These are phyloP conservation scores for Ilyonectria destructans DNA, from an alignment of 2,329 filamentous ascomycete genomes.

Conservation along the genomic window DNA sequence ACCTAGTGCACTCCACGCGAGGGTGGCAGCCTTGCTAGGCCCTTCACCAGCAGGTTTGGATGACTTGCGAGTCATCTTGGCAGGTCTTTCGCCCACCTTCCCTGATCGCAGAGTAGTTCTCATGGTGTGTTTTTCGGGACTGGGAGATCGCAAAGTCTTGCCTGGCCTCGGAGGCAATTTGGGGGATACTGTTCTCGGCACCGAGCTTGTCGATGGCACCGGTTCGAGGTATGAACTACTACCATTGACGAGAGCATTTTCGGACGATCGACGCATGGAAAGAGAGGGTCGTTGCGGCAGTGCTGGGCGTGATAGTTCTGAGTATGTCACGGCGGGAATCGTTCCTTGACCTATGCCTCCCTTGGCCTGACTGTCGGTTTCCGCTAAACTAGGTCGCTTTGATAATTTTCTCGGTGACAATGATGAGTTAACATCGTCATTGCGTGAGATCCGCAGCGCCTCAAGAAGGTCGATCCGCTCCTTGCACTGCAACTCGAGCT, in stretches of 20 bases:
- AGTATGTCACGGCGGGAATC: constrained; percentile 85
- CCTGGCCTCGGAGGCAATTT: constrained; percentile 55
- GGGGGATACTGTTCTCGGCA: constrained; percentile 53
- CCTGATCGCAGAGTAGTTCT: constrained; percentile 72
- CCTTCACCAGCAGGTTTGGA: constrained; percentile 65
- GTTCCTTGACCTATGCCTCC: constrained; percentile 87
- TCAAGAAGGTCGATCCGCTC: constrained; percentile 92
- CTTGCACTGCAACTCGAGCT: constrained; percentile 92
- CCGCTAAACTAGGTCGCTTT: constrained; percentile 41
- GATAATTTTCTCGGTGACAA: constrained; percentile 42
- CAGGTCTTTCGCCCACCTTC: constrained; percentile 61
- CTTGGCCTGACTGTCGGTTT: constrained; percentile 50
- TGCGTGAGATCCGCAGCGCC: constrained; percentile 79
- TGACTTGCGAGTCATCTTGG: constrained; percentile 59
- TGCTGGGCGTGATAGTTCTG: constrained; percentile 82
- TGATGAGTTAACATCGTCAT: constrained; percentile 52
- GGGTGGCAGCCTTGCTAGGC: constrained; percentile 75
- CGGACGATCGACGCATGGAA: constrained; percentile 69
- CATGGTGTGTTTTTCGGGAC: constrained; percentile 75
- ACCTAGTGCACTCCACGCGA: constrained; percentile 72
- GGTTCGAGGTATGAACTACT: constrained; percentile 43
- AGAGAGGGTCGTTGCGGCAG: constrained; percentile 72
- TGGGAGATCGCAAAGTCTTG: constrained; percentile 64
- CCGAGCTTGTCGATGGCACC: constrained; percentile 32
- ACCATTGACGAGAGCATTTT: constrained; percentile 60